Evolutionary conservation across 441 rosid genomes (phyloP), one percentile per base, ranked within the genome.

Genomic region (Arabidopsis hybrid): DNA sequence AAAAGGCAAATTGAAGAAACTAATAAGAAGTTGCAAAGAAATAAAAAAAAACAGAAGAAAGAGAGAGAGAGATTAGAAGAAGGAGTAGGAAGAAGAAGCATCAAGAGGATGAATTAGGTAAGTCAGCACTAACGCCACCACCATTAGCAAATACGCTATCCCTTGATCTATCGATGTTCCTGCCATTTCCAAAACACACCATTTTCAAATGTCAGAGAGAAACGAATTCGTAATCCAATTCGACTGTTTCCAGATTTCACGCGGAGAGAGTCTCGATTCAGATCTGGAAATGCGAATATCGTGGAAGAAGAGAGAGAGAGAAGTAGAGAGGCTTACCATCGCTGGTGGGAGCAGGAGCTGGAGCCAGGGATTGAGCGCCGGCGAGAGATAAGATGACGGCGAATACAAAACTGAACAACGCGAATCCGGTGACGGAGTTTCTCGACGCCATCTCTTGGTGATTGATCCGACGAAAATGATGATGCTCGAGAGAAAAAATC

Each of bases 81-180:
- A 81, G 76, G 3, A 16, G 80, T 46, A 75, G 62, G 85, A 83
- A 67, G 89, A 83, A 56, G 89, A 85, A 5, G 95, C 92, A 52
- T 84, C 93, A 3, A 89, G 76, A 2, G 95, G 93, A 76, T 92
- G 97, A 35, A 92, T 88, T 45, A 92, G 88, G 80, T 90, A 92
- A 0, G 96, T 92, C 1, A 92, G 91, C 61, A 86, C 91, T 58
- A 92, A 65, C 7, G 97, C 97, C 77, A 85, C 79, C 68, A 88
- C 83, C 97, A 91, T 91, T 74, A 90, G 83, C 81, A 86, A 67
- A 69, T 92, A 88, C 1, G 94, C 97, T 39, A 90, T 84, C 66
- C 94, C 96, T 75, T 88, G 97, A 77, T 92, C 97, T 45, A 92
- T 85, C 38, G 96, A 86, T 47, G 89, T 87, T 29, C 97, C 97